Conservation (phyloP, 768 basidiomycete genomes). For the Hortiboletus campestris region DNA sequence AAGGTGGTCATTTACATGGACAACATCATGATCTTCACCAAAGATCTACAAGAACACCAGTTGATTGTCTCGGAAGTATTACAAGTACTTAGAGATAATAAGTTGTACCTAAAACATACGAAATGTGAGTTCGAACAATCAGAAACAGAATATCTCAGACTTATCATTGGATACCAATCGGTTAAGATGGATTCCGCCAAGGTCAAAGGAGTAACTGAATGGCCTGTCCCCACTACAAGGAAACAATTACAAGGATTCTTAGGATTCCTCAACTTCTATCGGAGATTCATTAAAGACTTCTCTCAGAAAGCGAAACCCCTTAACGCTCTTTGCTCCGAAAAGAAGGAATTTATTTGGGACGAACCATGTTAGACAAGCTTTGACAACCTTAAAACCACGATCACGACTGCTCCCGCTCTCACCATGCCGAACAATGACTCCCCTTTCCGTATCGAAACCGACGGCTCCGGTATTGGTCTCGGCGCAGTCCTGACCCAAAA, state of each 20-base stretch:
- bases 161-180: not conserved
- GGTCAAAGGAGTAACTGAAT: not conserved
- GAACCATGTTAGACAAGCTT: not conserved
- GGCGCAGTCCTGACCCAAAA: too few species aligned
- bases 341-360: not conserved
- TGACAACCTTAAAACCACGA: fast-evolving
- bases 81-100: not conserved
- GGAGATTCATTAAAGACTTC: not conserved
- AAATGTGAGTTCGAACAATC: not conserved
- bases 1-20: constrained; percentile 33
- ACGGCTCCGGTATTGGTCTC: too few species aligned
- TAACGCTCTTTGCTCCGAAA: not conserved
- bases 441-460: too few species aligned
- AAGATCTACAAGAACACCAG: constrained; percentile 29
- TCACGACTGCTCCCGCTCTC: not conserved
- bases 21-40: constrained; percentile 38
- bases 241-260: not conserved
- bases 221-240: not conserved
- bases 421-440: too few species aligned
- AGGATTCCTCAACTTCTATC: not conserved
- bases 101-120: not conserved
- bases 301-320: not conserved
- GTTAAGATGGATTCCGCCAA: not conserved
- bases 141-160: not conserved
- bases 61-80: not conserved